Evolutionary conservation across 495 filamentous ascomycete genomes (phyloP).

Genomic region (Chaetomium fimeti): DNA sequence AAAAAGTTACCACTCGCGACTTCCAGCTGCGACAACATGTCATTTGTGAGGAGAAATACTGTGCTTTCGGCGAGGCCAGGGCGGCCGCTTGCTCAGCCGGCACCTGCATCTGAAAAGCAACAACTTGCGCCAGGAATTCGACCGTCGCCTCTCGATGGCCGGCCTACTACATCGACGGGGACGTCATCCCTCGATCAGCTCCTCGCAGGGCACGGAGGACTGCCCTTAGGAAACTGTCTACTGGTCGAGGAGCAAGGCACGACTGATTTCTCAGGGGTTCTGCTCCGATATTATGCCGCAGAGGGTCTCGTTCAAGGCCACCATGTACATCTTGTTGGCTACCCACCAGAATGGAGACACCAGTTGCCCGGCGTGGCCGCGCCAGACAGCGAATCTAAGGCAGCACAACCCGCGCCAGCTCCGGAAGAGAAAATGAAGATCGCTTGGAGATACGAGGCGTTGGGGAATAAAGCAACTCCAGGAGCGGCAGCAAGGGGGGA

Average conservation of each 20-base stretch:
- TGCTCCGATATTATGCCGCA: slow-evolving; percentile 87
- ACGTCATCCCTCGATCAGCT: slow-evolving; percentile 79
- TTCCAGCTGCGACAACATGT: slow-evolving; percentile 55
- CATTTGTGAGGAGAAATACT: slow-evolving; percentile 85
- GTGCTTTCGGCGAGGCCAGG: slow-evolving; percentile 52
- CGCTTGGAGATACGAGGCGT: slow-evolving; percentile 91
- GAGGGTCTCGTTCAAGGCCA: slow-evolving; percentile 94
- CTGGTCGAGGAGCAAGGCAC: slow-evolving; percentile 91
- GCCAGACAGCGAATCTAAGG: slow-evolving; percentile 43
- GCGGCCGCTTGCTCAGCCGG: slow-evolving; percentile 30
- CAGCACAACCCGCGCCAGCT: slow-evolving; percentile 37
- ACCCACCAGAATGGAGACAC: slow-evolving; percentile 73
- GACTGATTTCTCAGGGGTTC: slow-evolving; percentile 84
- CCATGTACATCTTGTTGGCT: slow-evolving; percentile 77
- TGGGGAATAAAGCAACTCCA: slow-evolving; percentile 60
- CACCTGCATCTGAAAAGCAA: slow-evolving; percentile 36
- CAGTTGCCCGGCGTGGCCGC: slow-evolving; percentile 74
- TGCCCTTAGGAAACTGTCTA: slow-evolving; percentile 76
- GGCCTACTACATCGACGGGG: slow-evolving; percentile 87
- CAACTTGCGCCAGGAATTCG: slow-evolving; percentile 65
- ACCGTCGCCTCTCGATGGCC: slow-evolving; percentile 85
- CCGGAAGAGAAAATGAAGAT: slow-evolving; percentile 89
- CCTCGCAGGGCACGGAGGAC: slow-evolving; percentile 83
- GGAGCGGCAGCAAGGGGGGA: slow-evolving; percentile 56
- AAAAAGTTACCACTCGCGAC: not conserved